Base-by-base conservation (phyloP, 345 rosid species). In the Ceriops decandra region DNA sequence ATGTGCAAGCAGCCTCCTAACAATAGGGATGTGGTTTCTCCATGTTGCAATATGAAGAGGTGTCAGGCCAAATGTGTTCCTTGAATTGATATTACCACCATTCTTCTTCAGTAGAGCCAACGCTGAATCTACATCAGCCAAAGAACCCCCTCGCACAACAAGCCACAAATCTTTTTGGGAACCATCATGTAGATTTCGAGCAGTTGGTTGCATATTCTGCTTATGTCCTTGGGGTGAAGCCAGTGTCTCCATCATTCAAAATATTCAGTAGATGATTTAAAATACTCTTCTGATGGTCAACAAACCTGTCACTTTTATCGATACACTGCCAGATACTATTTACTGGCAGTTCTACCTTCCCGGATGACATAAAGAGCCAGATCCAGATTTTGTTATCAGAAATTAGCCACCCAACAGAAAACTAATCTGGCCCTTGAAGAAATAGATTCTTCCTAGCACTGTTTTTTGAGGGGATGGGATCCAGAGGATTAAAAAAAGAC, bases 21-120 rank as follows among this genome's bases (percentile, higher is more conserved):
- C 86, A 64, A 91, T 80, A 42, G 97, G 99, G 83, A 95, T 76
- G 80, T 90, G 87, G 69, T 95, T 95, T 85, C 97, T 95, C 99
- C 97, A 91, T 58, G 83, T 77, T 27, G 99, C 99, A 65, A 88
- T 74, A 76, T 91, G 97, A 75, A 95, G 90, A 64, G 96, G 90
- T 70, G 97, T 89, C 72, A 90, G 71, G 35, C 99, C 99, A 84
- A 81, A 85, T 27, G 46, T 67, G 72, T 90, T 95, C 76, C 97
- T 84, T 60, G 85, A 67, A 77, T 95, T 86, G 17, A 91, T 72
- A 78, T 84, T 87, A 58, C 88, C 96, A 65, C 97, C 95, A 57
- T 58, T 90, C 80, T 95, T 95, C 95, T 91, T 95, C 61, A 90
- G 70, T 57, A 75, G 61, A 27, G 75, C 82, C 62, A 95, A 71